Evolutionary conservation across 116 monocot genomes (phyloP), one percentile per base, ranked within the genome.

Genomic region (Thalassia testudinum): DNA sequence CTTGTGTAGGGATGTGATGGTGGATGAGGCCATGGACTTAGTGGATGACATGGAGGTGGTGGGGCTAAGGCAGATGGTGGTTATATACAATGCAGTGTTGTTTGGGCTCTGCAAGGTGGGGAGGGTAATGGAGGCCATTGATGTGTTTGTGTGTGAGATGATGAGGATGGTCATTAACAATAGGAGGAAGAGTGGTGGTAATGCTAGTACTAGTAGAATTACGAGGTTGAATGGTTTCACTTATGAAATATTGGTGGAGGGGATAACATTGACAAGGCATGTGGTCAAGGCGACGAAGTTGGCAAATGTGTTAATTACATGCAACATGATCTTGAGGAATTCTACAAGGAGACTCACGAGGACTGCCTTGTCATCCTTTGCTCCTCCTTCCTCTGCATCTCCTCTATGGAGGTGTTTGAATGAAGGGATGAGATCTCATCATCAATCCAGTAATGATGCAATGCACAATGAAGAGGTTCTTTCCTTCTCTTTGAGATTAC

Each of bases 1-100:
- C 26, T 34, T 89, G 43, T 83, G 88, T 17, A 70, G 83, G 49
- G 88, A 89, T 30, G 89, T 77, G 17, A 73, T 74, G 83, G 83
- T 83, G 49, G 43, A 79, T 12, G 76, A 79, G 57, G 82, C 74
- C 0, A 50, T 65, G 1, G 70, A 44, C 8, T 16, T 79, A 29
- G 53, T 73, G 62, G 58, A 52, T 45, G 82, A 76, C 10, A 76
- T 78, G 82, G 66, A 72, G 62, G 53, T 23, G 2, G 42, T 57
- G 0, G 79, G 76, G 3, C 63, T 74, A 54, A 29, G 43, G 42
- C 78, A 70, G 1, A 58, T 49, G 1, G 53, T 64, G 0, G 82
- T 88, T 37, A 79, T 79, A 0, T 88, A 79, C 52, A 79, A 79
- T 34, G 61, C 79, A 0, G 40, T 83, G 22, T 21, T 81, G 0